These are phyloP conservation scores for Globisporangium cederbergense DNA, from an alignment of 352 stramenopile species.

Conservation along the genomic window DNA sequence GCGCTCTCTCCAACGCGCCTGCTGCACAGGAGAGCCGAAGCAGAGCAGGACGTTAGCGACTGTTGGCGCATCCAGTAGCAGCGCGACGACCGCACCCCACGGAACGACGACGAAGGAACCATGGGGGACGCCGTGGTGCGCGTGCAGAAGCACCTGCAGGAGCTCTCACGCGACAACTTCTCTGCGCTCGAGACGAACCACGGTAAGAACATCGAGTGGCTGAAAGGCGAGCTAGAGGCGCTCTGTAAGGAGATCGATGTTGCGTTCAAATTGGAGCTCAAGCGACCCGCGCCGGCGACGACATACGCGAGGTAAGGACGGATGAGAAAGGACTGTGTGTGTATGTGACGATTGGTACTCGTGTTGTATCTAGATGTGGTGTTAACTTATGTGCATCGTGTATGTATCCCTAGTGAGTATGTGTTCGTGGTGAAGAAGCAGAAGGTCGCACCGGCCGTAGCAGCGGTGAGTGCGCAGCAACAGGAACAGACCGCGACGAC, in stretches of 20 bases:
- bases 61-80: slow-evolving; percentile 16
- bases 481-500: neutral
- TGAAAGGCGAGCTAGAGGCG: slow-evolving; percentile 47
- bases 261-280: slow-evolving; percentile 38
- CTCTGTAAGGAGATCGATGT: slow-evolving; percentile 51
- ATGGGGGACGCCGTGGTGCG: slow-evolving; percentile 71
- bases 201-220: slow-evolving; percentile 38
- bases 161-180: slow-evolving; percentile 53
- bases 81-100: neutral
- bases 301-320: slow-evolving; percentile 16
- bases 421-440: slow-evolving; percentile 15
- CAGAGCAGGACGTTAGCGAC: neutral
- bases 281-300: slow-evolving; percentile 13
- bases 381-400: neutral
- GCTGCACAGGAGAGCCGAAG: neutral
- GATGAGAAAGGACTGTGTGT: slow-evolving; percentile 14
- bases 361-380: neutral
- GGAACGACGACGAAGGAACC: neutral
- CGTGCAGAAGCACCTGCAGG: slow-evolving; percentile 52
- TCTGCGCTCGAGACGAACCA: slow-evolving; percentile 41
- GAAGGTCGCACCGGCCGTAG: neutral
- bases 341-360: neutral
- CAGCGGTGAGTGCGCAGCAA: slow-evolving; percentile 12
- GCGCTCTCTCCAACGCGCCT: neutral
- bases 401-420: slow-evolving; percentile 13